A percentile compares a stretch with the other conserved stretches of the same genome.
These are phyloP conservation scores for Coemansia sp. DNA, from an alignment of 192 early-diverging fungal species.

Conservation along the genomic window DNA sequence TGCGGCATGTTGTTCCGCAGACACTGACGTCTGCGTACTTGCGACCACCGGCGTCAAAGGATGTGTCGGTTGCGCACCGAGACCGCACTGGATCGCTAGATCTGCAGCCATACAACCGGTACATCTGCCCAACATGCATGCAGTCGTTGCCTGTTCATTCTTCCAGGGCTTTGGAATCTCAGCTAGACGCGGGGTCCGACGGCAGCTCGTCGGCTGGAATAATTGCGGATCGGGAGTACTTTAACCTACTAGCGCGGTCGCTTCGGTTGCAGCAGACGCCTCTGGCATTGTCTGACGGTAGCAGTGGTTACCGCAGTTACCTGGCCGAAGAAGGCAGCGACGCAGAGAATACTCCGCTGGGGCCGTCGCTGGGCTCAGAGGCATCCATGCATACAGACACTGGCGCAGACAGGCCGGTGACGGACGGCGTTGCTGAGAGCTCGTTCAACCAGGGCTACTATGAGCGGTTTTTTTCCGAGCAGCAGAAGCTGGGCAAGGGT, in stretches of 20 bases:
- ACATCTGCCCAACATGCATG: constrained; percentile 29
- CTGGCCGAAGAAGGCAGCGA: neutral
- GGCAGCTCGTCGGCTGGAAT: neutral
- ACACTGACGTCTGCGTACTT: neutral
- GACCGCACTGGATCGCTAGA: constrained; percentile 7
- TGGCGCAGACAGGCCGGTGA: neutral
- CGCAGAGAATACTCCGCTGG: neutral
- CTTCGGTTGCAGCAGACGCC: constrained; percentile 11
- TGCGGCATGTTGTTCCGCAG: constrained; percentile 32
- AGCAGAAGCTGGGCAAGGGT: constrained; percentile 84
- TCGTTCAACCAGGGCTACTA: constrained; percentile 97
- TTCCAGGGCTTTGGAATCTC: constrained; percentile 6
- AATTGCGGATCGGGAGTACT: constrained; percentile 40
- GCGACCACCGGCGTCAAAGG: neutral
- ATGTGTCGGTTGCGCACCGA: constrained; percentile 3
- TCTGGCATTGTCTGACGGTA: constrained; percentile 6
- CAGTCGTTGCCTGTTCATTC: constrained; percentile 14
- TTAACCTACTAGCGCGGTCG: constrained; percentile 32
- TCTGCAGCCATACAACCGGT: neutral
- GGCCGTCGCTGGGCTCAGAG: neutral
- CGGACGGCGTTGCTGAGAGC: constrained; percentile 51
- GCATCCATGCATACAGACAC: neutral
- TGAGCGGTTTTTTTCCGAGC: constrained; percentile 85
- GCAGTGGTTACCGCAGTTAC: neutral
- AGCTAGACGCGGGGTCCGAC: neutral